Conservation (phyloP, 83 land plant genomes). For the Picea abies region DNA sequence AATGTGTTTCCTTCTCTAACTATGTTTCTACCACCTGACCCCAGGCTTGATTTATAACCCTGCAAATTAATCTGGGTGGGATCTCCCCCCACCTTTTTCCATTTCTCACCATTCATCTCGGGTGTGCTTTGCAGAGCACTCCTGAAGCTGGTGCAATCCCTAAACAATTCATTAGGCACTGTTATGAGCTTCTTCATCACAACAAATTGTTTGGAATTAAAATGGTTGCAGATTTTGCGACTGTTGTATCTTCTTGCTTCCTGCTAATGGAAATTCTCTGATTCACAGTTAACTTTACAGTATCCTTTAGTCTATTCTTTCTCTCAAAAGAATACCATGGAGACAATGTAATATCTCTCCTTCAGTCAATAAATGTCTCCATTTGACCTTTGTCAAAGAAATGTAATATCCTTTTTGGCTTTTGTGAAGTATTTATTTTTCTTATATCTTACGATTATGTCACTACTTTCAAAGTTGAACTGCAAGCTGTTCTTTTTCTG, state of each 20-base stretch:
- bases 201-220: neutral
- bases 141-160: too few species aligned
- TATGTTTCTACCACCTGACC: too few species aligned
- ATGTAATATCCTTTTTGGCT: neutral
- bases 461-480: neutral
- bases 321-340: neutral
- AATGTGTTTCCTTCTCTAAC: too few species aligned
- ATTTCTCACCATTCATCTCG: too few species aligned
- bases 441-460: neutral
- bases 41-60: too few species aligned
- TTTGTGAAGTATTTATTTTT: neutral
- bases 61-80: too few species aligned
- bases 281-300: neutral
- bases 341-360: neutral
- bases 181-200: slow-evolving; percentile 1
- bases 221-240: neutral
- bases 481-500: too few species aligned
- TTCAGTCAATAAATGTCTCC: neutral
- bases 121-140: too few species aligned
- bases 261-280: neutral
- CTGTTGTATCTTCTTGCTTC: neutral
- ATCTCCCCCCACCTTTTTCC: too few species aligned
- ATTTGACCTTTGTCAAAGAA: neutral
- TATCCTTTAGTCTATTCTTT: neutral
- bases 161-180: neutral